phyloP scores from a whole-genome alignment of 352 stramenopile genomes.

The Hyaloperonospora arabidopsidis region DNA sequence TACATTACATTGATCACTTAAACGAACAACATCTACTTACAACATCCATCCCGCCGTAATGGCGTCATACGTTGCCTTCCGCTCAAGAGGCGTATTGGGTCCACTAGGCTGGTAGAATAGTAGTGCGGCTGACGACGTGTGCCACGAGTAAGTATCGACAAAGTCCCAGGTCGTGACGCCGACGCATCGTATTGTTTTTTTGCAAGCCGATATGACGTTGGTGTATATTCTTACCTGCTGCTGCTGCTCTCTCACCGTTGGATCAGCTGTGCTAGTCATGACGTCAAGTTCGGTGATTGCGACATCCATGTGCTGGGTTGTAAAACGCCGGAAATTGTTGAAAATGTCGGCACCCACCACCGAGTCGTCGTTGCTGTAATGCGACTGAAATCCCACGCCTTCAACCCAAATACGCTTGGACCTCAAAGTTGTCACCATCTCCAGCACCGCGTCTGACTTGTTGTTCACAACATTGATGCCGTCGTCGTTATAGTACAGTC shows the following conservation, averaged over 20 bases:
- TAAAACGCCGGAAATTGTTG: slow-evolving; percentile 27
- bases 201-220: slow-evolving; percentile 27
- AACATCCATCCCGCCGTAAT: slow-evolving; percentile 22
- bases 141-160: slow-evolving; percentile 25
- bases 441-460: slow-evolving; percentile 26
- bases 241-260: slow-evolving; percentile 21
- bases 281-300: slow-evolving; percentile 30
- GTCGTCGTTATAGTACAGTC: slow-evolving; percentile 26
- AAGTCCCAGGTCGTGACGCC: slow-evolving; percentile 27
- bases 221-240: slow-evolving; percentile 23
- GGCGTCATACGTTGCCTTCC: slow-evolving; percentile 28
- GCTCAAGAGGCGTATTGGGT: slow-evolving; percentile 16
- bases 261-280: slow-evolving; percentile 19
- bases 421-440: slow-evolving; percentile 17
- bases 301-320: slow-evolving; percentile 20
- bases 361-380: slow-evolving; percentile 21
- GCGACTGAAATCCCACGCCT: slow-evolving; percentile 26
- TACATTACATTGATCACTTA: no score
- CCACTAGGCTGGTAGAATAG: slow-evolving; percentile 28
- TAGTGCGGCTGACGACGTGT: slow-evolving; percentile 16
- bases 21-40: no score
- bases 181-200: slow-evolving; percentile 22
- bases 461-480: slow-evolving; percentile 27
- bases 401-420: slow-evolving; percentile 21
- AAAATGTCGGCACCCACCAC: slow-evolving; percentile 22